These are phyloP conservation scores for Trapa bicornis DNA, from an alignment of 345 rosid genomes.

Conservation along the genomic window DNA sequence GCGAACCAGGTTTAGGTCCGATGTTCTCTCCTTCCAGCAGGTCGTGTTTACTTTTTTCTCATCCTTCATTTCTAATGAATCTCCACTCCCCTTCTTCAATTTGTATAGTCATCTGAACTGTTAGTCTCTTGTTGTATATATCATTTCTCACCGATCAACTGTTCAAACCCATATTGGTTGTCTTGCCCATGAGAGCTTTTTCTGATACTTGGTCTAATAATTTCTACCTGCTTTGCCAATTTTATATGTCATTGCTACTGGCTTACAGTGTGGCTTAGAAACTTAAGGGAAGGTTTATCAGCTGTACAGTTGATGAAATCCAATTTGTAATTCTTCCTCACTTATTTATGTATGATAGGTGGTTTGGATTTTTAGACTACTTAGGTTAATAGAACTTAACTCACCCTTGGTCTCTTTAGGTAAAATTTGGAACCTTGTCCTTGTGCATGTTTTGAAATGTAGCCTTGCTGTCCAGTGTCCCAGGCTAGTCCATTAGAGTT, in stretches of 20 bases:
- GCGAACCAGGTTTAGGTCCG: constrained; percentile 71
- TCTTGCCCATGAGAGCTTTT: neutral
- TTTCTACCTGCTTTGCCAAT: neutral
- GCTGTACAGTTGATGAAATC: neutral
- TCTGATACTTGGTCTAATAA: neutral
- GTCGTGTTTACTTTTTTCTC: constrained; percentile 17
- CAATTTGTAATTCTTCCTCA: neutral
- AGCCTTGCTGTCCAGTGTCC: neutral
- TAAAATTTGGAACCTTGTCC: neutral
- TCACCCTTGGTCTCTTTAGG: neutral
- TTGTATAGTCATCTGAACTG: neutral
- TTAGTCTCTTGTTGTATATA: neutral
- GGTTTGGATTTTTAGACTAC: neutral
- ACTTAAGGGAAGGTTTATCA: neutral
- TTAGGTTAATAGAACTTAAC: neutral
- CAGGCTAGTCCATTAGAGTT: neutral
- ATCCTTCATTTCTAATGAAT: neutral
- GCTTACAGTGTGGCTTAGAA: neutral
- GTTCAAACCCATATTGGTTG: neutral
- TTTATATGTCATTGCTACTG: neutral
- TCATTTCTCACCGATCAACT: neutral
- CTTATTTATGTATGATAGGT: neutral
- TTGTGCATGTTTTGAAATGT: neutral
- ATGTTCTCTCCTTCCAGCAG: constrained; percentile 85
- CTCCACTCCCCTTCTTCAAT: neutral